phyloP scores from a whole-genome alignment of 2,329 filamentous ascomycete genomes.

The Aspergillus proliferans region DNA sequence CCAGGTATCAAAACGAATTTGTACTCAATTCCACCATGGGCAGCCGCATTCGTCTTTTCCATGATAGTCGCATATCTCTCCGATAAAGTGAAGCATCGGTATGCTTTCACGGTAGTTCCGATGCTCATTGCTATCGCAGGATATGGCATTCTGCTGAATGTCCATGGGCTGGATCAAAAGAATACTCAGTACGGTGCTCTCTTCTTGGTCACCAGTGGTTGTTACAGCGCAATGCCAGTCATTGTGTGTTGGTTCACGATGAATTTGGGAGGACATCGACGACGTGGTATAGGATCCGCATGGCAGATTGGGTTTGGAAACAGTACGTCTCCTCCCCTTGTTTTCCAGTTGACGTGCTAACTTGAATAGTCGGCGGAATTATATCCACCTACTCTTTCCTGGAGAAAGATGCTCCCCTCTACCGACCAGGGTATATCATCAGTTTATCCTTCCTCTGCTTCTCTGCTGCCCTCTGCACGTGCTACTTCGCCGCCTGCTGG shows the following conservation, averaged over 20 bases:
- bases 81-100: conserved; percentile 67
- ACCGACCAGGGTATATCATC: conserved; percentile 68
- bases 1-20: conserved; percentile 46
- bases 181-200: conserved; percentile 69
- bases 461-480: conserved; percentile 48
- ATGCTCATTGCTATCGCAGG: conserved; percentile 66
- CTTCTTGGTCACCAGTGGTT: conserved; percentile 73
- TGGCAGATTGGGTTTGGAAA: conserved; percentile 78
- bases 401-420: conserved; percentile 60
- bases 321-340: conserved; percentile 21
- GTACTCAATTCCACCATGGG: conserved; percentile 54
- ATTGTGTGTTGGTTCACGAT: conserved; percentile 79
- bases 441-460: conserved; percentile 67
- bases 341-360: neutral
- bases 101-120: conserved; percentile 63
- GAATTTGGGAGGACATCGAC: conserved; percentile 68
- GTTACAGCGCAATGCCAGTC: conserved; percentile 84
- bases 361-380: conserved; percentile 59
- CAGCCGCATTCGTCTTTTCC: conserved; percentile 69
- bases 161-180: conserved; percentile 56
- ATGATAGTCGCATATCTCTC: conserved; percentile 68
- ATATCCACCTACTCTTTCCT: conserved; percentile 68
- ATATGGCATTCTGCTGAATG: conserved; percentile 65
- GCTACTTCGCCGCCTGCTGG: conserved; percentile 33
- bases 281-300: conserved; percentile 63